phyloP scores from a whole-genome alignment of 805 yeast genomes.

The Grigorovia jiainica region DNA sequence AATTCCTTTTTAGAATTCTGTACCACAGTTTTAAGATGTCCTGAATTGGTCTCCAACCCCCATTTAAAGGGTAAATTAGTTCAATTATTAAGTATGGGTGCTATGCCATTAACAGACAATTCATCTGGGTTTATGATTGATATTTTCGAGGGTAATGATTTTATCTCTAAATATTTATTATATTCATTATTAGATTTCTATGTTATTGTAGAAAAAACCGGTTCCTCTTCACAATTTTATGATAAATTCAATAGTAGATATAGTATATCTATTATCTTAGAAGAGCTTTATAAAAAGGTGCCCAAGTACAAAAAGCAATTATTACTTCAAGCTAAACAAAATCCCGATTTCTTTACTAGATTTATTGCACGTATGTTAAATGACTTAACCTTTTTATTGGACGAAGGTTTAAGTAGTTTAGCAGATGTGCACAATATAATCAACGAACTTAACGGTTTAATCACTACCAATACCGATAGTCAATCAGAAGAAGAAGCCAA shows the following conservation, averaged over 20 bases:
- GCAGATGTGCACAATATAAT: slow-evolving; percentile 70
- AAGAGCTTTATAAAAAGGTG: slow-evolving; percentile 65
- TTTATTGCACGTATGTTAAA: slow-evolving; percentile 92
- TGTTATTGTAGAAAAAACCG: slow-evolving; percentile 92
- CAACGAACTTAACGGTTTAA: slow-evolving; percentile 7
- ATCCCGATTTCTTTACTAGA: slow-evolving; percentile 79
- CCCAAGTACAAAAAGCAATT: slow-evolving; percentile 61
- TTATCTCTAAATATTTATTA: slow-evolving; percentile 57
- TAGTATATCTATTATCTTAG: slow-evolving; percentile 74
- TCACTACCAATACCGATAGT: not conserved
- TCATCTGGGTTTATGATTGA: slow-evolving; percentile 66
- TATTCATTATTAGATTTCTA: slow-evolving; percentile 83
- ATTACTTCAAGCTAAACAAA: slow-evolving; percentile 51
- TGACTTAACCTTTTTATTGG: slow-evolving; percentile 84
- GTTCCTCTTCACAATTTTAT: slow-evolving; percentile 88
- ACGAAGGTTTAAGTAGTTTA: slow-evolving; percentile 78
- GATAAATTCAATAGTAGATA: slow-evolving; percentile 91
- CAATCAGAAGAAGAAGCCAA: slow-evolving; percentile 37
- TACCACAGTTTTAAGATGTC: slow-evolving; percentile 69
- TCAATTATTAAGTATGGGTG: slow-evolving; percentile 71
- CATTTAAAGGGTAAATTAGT: slow-evolving; percentile 81
- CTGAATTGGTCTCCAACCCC: slow-evolving; percentile 81
- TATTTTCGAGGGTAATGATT: slow-evolving; percentile 51
- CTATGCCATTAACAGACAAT: slow-evolving; percentile 45
- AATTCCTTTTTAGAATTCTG: slow-evolving; percentile 58